A percentile compares a stretch with the other conserved stretches of the same genome.
Evolutionary conservation across 2,329 filamentous ascomycete genomes (phyloP).

Genomic region (Aspergillus aculeatus): DNA sequence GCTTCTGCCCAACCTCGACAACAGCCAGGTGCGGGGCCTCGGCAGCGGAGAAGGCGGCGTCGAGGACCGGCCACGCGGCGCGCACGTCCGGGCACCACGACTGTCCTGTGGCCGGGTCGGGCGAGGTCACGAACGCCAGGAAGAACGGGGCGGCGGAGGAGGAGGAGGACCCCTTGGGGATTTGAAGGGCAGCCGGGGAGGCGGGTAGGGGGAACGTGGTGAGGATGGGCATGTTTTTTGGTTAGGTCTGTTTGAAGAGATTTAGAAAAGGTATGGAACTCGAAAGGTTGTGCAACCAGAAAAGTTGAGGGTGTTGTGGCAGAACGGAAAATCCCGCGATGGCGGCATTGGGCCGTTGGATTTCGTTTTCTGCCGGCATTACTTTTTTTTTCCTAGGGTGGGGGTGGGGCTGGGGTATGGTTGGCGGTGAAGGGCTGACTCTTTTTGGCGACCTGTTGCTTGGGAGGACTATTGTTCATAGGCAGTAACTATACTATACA

Average conservation of each 20-base stretch:
- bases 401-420: not conserved
- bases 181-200: not conserved
- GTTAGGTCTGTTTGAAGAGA: too few species aligned
- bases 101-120: slow-evolving; percentile 35
- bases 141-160: slow-evolving; percentile 27
- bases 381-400: not conserved
- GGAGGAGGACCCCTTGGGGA: slow-evolving; percentile 27
- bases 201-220: slow-evolving; percentile 22
- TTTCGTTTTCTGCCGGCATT: not conserved
- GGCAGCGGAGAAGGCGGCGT: slow-evolving; percentile 28
- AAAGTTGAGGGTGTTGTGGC: not conserved
- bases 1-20: slow-evolving; percentile 37
- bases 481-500: too few species aligned
- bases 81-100: slow-evolving; percentile 45
- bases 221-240: slow-evolving; percentile 29
- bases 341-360: not conserved
- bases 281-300: too few species aligned
- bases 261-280: too few species aligned
- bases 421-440: not conserved
- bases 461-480: too few species aligned
- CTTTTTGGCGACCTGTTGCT: not conserved
- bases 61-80: slow-evolving; percentile 35
- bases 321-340: not conserved
- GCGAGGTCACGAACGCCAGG: slow-evolving; percentile 39
- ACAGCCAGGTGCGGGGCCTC: slow-evolving; percentile 27